These are phyloP conservation scores for Dendryphion nanum DNA, from an alignment of 2,329 filamentous ascomycete genomes.

Conservation along the genomic window DNA sequence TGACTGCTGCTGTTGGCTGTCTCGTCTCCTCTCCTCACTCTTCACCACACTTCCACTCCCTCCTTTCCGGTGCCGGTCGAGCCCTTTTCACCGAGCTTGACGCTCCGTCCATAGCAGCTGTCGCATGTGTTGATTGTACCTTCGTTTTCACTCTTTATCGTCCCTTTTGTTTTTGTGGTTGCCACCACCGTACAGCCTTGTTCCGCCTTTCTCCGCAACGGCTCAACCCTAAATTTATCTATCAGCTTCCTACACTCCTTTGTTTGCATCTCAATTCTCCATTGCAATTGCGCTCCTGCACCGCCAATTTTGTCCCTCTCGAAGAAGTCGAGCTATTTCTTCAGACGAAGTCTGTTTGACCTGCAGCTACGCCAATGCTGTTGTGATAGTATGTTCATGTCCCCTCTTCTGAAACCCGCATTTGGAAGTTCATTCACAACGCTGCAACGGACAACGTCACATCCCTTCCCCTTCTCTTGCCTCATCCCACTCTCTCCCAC, in stretches of 20 bases:
- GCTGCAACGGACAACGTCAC: conserved; percentile 35
- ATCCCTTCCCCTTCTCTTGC: conserved; percentile 11
- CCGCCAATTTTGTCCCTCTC: background rate
- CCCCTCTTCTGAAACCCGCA: conserved; percentile 31
- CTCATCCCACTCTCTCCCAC: background rate
- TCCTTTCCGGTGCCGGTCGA: conserved; percentile 11
- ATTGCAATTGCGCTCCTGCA: conserved; percentile 2
- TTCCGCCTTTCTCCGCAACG: conserved; percentile 4
- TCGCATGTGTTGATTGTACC: conserved; percentile 9
- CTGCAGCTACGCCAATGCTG: conserved; percentile 42
- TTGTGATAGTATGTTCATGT: conserved; percentile 33
- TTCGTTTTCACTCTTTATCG: conserved; percentile 15
- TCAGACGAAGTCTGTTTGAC: conserved; percentile 26
- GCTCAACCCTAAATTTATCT: conserved; percentile 8
- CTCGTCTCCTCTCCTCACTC: conserved; percentile 8
- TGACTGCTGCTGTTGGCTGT: too few species aligned
- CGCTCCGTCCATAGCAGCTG: conserved; percentile 17
- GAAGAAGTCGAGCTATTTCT: conserved; percentile 8
- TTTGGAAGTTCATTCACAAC: conserved; percentile 23
- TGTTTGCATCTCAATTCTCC: conserved; percentile 1
- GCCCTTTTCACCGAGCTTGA: conserved; percentile 26
- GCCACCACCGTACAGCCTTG: background rate
- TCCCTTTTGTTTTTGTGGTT: conserved; percentile 8
- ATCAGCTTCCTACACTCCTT: conserved; percentile 6
- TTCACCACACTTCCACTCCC: conserved; percentile 10